Evolutionary conservation across 805 yeast species (phyloP), one percentile per base, ranked within the genome.

Genomic region (Isabelozyma heimii): DNA sequence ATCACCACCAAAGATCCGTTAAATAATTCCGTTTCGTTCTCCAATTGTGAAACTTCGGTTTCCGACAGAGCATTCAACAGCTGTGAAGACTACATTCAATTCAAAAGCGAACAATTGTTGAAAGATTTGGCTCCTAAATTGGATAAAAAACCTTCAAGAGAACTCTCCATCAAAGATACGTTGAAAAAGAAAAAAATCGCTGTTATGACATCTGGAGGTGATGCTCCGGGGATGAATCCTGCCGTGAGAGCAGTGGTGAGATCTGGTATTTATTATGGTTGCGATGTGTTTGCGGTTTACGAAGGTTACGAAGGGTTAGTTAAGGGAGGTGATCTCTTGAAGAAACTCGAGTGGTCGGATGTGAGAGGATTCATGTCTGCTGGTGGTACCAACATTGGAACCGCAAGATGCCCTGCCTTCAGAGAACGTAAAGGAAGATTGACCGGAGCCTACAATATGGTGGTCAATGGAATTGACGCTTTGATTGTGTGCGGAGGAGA

Each of bases 401-500:
- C 92, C 41, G 91, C 91, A 3, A 73, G 92, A 59, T 83, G 87
- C 62, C 73, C 66, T 65, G 88, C 78, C 54, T 87, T 87, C 66
- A 76, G 80, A 58, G 86, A 85, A 61, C 70, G 89, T 45, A 69
- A 72, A 55, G 92, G 92, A 38, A 72, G 92, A 58, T 66, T 86
- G 44, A 55, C 66, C 43, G 91, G 83, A 37, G 85, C 87, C 47
- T 73, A 77, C 56, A 83, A 87, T 66, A 73, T 87, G 80, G 79
- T 87, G 55, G 76, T 67, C 42, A 80, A 83, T 30, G 91, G 91
- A 47, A 86, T 87, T 49, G 91, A 87, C 65, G 91, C 90, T 2
- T 72, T 87, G 53, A 79, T 87, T 53, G 91, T 87, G 15, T 84
- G 90, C 68, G 92, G 92, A 56, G 92, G 92, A 63, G 92, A 87